Evolutionary conservation across 345 rosid species (phyloP), one percentile per base, ranked within the genome.

Genomic region (Sonneratia alba): DNA sequence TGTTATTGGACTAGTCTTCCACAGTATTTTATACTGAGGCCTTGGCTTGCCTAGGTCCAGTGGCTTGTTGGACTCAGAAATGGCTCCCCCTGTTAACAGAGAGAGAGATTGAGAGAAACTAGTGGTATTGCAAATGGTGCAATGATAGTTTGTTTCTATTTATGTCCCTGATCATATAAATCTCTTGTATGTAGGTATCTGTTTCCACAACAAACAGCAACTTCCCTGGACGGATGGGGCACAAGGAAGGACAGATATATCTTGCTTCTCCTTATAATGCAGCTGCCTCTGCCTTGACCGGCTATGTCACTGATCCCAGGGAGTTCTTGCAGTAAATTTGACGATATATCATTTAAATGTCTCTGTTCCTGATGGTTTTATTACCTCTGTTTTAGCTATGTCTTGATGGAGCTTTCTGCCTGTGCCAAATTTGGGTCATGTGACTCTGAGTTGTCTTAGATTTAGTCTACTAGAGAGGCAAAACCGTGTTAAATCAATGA

Each of bases 221-320:
- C 84, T 95, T 95, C 87, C 99, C 99, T 0, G 99, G 99, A 18
- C 83, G 98, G 71, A 95, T 95, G 99, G 99, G 99, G 48, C 98
- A 95, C 87, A 95, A 77, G 83, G 99, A 95, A 89, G 99, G 99
- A 34, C 92, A 92, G 82, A 89, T 95, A 57, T 92, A 95, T 81
- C 87, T 92, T 32, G 99, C 97, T 36, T 95, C 99, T 15, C 98
- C 98, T 0, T 92, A 80, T 77, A 95, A 98, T 0, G 98, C 99
- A 5, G 99, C 99, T 19, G 98, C 99, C 18, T 92, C 99, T 18
- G 99, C 98, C 56, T 78, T 95, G 82, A 95, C 97, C 0, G 99
- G 99, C 51, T 81, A 75, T 74, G 98, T 95, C 68, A 88, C 94
- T n/a, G 99, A 92, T 80, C 99, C 99, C 18, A 88, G 99, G 71